Conservation (phyloP, 2,329 filamentous ascomycete species). For the Neofusicoccum umdonicola region DNA sequence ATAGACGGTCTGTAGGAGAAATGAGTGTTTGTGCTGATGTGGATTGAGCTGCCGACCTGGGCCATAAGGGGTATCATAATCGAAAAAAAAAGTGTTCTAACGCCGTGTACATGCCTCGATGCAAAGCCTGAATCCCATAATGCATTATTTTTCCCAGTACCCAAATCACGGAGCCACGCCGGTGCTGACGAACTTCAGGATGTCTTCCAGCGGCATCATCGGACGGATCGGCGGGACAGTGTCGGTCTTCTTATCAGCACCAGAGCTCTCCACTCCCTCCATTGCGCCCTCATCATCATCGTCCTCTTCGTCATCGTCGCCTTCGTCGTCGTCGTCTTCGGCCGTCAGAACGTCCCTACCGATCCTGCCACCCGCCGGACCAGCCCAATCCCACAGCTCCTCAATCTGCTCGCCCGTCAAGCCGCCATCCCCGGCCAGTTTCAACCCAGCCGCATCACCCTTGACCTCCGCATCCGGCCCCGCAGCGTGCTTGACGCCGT, state of each 20-base stretch:
- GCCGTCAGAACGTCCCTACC: slow-evolving; percentile 42
- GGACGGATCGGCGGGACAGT: slow-evolving; percentile 25
- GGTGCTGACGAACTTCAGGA: slow-evolving; percentile 53
- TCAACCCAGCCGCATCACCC: not conserved
- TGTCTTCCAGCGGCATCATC: slow-evolving; percentile 45
- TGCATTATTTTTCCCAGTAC: not conserved
- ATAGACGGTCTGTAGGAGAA: not conserved
- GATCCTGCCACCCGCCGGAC: slow-evolving; percentile 49
- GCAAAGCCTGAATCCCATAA: not conserved
- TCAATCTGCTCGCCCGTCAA: slow-evolving; percentile 52
- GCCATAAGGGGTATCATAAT: not conserved
- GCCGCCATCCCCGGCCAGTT: slow-evolving; percentile 23
- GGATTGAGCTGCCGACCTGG: not conserved
- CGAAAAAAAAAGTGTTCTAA: not conserved
- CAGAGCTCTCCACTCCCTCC: slow-evolving; percentile 38
- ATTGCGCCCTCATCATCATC: slow-evolving; percentile 57
- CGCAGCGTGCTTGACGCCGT: slow-evolving; percentile 54
- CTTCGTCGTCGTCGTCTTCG: slow-evolving; percentile 46
- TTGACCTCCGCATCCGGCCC: slow-evolving; percentile 15
- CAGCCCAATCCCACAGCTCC: slow-evolving; percentile 60
- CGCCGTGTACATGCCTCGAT: not conserved
- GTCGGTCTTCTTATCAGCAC: slow-evolving; percentile 8
- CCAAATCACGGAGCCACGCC: slow-evolving; percentile 28
- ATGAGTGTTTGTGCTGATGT: not conserved
- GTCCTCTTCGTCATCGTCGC: slow-evolving; percentile 44